A percentile compares a stretch with the other conserved stretches of the same genome.
Evolutionary conservation across 2,329 filamentous ascomycete genomes (phyloP).

Genomic region (Helicocarpus griseus): DNA sequence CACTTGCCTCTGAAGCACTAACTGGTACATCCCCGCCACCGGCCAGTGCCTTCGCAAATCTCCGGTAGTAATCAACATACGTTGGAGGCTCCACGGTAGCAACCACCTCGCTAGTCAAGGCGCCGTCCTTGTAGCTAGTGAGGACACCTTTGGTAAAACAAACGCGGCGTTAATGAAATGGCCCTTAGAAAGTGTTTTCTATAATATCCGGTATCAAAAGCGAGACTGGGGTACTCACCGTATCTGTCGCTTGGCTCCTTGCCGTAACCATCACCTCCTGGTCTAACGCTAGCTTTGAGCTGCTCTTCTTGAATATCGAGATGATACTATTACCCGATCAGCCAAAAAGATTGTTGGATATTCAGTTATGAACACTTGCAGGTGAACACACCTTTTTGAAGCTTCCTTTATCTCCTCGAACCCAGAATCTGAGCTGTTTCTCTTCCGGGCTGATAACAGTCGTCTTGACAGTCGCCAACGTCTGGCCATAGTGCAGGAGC

Average conservation of each 20-base stretch:
- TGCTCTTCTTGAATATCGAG: conserved; percentile 70
- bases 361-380: too few relatives aligned
- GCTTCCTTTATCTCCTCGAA: conserved; percentile 62
- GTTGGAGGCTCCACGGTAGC: conserved; percentile 57
- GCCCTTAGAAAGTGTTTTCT: background rate
- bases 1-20: conserved; percentile 42
- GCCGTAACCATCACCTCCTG: conserved; percentile 55
- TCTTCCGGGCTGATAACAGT: conserved; percentile 59
- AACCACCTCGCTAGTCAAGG: conserved; percentile 40
- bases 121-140: conserved; percentile 46
- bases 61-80: conserved; percentile 58
- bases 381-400: conserved; percentile 56
- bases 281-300: conserved; percentile 53
- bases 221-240: conserved; percentile 29
- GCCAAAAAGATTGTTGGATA: background rate
- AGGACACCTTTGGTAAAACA: conserved; percentile 31
- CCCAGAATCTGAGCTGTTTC: conserved; percentile 65
- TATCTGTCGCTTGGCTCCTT: conserved; percentile 50
- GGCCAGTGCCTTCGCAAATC: conserved; percentile 43
- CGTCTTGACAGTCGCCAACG: conserved; percentile 59
- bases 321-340: conserved; percentile 28
- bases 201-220: background rate
- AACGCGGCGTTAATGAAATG: background rate
- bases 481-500: conserved; percentile 55
- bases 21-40: conserved; percentile 47